Conservation (phyloP, 805 yeast species). For the Candida piceae region DNA sequence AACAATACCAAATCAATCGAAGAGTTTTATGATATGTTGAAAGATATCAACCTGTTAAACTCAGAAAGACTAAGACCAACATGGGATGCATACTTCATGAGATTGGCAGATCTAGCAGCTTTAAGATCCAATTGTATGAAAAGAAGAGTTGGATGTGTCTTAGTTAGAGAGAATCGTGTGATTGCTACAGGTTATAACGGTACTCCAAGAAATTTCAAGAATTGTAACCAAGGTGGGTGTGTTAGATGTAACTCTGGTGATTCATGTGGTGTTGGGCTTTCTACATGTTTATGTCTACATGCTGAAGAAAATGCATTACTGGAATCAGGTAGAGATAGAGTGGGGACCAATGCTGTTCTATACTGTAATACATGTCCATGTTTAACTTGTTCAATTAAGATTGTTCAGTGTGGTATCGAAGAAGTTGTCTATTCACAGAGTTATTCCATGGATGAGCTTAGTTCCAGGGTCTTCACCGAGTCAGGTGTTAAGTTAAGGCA, state of each 20-base stretch:
- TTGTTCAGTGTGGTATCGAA: constrained; percentile 84
- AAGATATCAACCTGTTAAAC: constrained; percentile 42
- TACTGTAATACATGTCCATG: constrained; percentile 99
- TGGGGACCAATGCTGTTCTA: constrained; percentile 56
- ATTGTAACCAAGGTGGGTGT: constrained; percentile 97
- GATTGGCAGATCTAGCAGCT: constrained; percentile 89
- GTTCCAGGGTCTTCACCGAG: constrained; percentile 63
- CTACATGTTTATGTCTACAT: constrained; percentile 89
- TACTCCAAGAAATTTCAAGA: constrained; percentile 81
- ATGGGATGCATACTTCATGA: constrained; percentile 97
- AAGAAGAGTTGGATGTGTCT: constrained; percentile 93
- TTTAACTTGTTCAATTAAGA: constrained; percentile 90
- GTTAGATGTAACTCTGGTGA: constrained; percentile 74
- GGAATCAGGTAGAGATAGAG: constrained; percentile 89
- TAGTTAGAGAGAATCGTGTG: constrained; percentile 79
- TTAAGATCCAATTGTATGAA: constrained; percentile 94
- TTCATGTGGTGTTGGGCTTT: constrained; percentile 56
- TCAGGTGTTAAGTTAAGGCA: constrained; percentile 74
- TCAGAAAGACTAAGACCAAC: constrained; percentile 70
- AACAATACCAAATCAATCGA: constrained; percentile 39
- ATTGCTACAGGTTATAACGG: constrained; percentile 98
- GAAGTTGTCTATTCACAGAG: constrained; percentile 93
- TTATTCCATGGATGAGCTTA: constrained; percentile 84
- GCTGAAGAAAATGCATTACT: constrained; percentile 96
- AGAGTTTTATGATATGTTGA: constrained; percentile 34